Base-by-base conservation (phyloP, 2,329 filamentous ascomycete species). In the Calonectria pauciramosa region DNA sequence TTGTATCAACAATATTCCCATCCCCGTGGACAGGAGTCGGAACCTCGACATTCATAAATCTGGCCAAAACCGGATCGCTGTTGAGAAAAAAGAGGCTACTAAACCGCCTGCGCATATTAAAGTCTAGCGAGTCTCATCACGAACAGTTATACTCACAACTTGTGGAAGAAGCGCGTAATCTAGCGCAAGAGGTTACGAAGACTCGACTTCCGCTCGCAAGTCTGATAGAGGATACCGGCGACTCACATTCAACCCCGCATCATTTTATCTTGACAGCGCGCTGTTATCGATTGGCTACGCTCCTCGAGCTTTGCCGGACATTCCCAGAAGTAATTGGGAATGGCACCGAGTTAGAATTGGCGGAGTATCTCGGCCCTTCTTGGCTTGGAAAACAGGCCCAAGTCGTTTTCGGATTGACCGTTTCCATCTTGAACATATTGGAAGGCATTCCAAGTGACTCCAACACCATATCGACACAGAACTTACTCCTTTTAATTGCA, bases 1-100 rank as follows among this genome's bases (percentile, higher is more conserved):
- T 41, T 0, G 0, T 28, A 0, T 51, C 54, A 4, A 67, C 67
- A 9, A 59, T 49, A 0, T 71, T 74, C 18, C 74, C 76, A 1
- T 73, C 65, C 14, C 77, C 77, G 0, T 78, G 76, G 77, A 76
- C 77, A 0, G 77, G 77, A 26, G 54, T 78, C 0, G 77, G 66
- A 1, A 77, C 75, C 0, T 51, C 71, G 1, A 30, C 76, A 1
- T 60, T 77, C 1, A 71, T 78, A 4, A 41, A 18, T 3, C 23
- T 79, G 1, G 73, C 75, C 13, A 74, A 72, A 23, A 30, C 64
- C 0, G 68, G 65, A 0, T 66, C 69, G 1, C 36, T 78, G 0
- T 38, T 78, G 1, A 38, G 75, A 6, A 77, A 73, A 20, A 77
- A 71, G 10, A 63, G 71, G 26, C 14, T 60, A 1, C 5, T 78